A percentile compares a stretch with the other conserved stretches of the same genome.
These are phyloP conservation scores for Termitomyces sp. DNA, from an alignment of 768 basidiomycete species.

Conservation along the genomic window DNA sequence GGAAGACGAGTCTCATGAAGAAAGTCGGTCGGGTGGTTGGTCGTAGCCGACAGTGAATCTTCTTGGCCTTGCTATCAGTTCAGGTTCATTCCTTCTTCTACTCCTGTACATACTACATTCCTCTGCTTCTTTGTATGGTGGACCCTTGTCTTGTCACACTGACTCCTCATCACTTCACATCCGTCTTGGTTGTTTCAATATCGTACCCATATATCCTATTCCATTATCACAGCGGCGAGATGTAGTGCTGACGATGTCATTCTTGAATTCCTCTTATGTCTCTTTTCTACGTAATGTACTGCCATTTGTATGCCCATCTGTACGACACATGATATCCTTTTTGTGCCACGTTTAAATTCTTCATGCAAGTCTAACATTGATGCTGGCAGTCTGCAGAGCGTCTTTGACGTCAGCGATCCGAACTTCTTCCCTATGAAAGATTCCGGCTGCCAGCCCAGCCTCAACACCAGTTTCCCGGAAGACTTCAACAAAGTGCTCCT, in stretches of 20 bases:
- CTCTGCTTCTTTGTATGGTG: background rate
- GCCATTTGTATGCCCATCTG: conserved; percentile 6
- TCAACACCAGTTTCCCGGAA: conserved; percentile 80
- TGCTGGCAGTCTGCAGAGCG: conserved; percentile 38
- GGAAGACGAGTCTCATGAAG: conserved; percentile 78
- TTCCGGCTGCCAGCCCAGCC: conserved; percentile 93
- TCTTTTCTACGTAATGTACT: background rate
- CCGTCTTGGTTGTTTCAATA: conserved; percentile 18
- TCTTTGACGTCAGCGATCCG: conserved; percentile 78
- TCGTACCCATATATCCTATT: conserved; percentile 11
- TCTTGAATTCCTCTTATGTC: background rate
- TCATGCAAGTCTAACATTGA: conserved; percentile 40
- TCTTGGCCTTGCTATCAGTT: background rate
- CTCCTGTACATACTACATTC: conserved; percentile 11
- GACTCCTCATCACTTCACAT: conserved; percentile 14
- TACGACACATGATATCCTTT: conserved; percentile 3
- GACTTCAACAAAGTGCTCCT: conserved; percentile 83
- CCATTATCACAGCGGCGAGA: conserved; percentile 4
- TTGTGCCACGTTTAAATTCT: background rate
- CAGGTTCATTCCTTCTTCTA: background rate
- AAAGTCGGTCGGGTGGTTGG: conserved; percentile 74
- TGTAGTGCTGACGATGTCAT: conserved; percentile 11
- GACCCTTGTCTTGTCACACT: conserved; percentile 11
- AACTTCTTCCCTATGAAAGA: conserved; percentile 93
- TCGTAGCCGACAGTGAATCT: conserved; percentile 38